These are phyloP conservation scores for Neurospora crassa DNA, from an alignment of 2,329 filamentous ascomycete species.

Conservation along the genomic window DNA sequence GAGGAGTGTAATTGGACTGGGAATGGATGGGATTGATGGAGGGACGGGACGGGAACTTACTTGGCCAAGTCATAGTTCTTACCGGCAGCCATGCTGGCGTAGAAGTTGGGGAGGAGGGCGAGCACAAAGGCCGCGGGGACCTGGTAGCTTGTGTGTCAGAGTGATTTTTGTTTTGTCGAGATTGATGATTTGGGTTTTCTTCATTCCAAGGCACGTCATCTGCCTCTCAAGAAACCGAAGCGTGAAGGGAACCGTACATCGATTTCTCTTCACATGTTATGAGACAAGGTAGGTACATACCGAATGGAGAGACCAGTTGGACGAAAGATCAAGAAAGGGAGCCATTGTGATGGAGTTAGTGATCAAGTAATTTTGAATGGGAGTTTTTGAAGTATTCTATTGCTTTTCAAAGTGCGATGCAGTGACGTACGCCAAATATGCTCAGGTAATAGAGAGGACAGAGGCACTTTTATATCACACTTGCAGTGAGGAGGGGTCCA, in stretches of 20 bases:
- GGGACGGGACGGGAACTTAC: constrained; percentile 4
- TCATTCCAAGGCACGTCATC: not conserved
- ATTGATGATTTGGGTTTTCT: not conserved
- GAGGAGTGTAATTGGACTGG: not conserved
- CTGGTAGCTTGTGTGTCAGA: constrained; percentile 11
- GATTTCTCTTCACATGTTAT: not conserved
- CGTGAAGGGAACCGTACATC: not conserved
- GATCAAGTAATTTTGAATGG: not conserved
- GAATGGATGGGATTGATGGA: not conserved
- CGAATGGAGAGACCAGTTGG: constrained; percentile 21
- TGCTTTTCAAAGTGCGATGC: not conserved
- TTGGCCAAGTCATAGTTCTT: constrained; percentile 29
- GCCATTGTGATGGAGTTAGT: constrained; percentile 10
- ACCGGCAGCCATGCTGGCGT: constrained; percentile 22
- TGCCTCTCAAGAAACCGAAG: not conserved
- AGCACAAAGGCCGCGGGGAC: constrained; percentile 31
- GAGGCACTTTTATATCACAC: not conserved
- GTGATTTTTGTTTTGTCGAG: constrained; percentile 10
- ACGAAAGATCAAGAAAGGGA: constrained; percentile 16
- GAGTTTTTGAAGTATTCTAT: not conserved
- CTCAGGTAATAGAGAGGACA: not conserved
- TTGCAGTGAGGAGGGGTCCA: not conserved
- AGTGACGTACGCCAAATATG: not conserved
- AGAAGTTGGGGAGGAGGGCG: constrained; percentile 26
- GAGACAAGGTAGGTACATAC: constrained; percentile 7